phyloP scores from a whole-genome alignment of 495 filamentous ascomycete genomes.

The Annulohypoxylon stygium region DNA sequence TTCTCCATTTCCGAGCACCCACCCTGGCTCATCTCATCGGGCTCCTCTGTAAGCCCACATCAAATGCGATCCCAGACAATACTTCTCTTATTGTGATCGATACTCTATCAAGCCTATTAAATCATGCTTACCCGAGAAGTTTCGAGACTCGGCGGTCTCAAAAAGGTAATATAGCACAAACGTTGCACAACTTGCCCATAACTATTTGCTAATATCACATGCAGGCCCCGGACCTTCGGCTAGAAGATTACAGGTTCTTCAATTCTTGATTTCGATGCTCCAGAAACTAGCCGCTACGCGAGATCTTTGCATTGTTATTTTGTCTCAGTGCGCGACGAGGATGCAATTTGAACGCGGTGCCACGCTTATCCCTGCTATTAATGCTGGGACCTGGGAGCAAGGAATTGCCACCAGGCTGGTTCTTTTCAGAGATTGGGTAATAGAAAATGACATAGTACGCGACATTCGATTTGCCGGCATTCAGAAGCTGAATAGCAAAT shows the following conservation, averaged over 20 bases:
- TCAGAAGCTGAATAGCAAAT: constrained; percentile 61
- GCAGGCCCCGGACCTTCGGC: constrained; percentile 53
- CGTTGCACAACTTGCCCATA: neutral
- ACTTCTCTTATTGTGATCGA: constrained; percentile 81
- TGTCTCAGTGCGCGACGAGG: constrained; percentile 79
- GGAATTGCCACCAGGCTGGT: constrained; percentile 74
- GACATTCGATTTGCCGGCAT: constrained; percentile 57
- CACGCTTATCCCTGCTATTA: constrained; percentile 78
- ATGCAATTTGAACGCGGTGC: constrained; percentile 70
- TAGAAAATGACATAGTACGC: constrained; percentile 44
- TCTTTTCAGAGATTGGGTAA: constrained; percentile 75
- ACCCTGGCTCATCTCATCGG: constrained; percentile 83
- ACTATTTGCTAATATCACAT: constrained; percentile 33
- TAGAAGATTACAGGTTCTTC: constrained; percentile 59
- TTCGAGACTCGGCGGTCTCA: constrained; percentile 45
- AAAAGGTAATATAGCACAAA: constrained; percentile 38
- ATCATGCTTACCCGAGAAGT: constrained; percentile 74
- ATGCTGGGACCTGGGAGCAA: constrained; percentile 76
- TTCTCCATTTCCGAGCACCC: constrained; percentile 56
- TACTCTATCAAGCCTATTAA: constrained; percentile 78
- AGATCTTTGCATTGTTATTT: constrained; percentile 74
- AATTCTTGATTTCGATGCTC: constrained; percentile 64
- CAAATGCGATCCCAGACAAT: constrained; percentile 67
- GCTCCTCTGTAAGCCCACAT: constrained; percentile 72
- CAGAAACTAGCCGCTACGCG: constrained; percentile 76